A percentile compares a stretch with the other conserved stretches of the same genome.
Evolutionary conservation across 1,139 yeast species (phyloP).

Genomic region (Kurtzmaniella quercitrusa): DNA sequence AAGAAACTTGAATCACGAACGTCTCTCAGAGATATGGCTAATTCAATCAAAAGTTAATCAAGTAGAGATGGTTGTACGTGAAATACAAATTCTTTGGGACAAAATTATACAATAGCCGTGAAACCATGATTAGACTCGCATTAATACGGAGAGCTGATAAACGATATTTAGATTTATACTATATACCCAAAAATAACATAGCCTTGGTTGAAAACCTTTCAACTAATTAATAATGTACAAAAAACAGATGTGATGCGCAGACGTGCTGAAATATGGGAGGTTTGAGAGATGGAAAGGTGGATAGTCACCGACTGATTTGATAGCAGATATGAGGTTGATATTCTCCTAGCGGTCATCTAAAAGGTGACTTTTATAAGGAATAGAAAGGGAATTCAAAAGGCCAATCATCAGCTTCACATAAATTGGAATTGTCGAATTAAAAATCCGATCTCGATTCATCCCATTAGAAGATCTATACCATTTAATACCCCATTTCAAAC

Average conservation of each 20-base stretch:
- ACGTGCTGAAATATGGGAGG: background rate
- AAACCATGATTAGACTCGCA: background rate
- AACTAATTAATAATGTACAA: background rate
- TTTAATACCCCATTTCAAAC: slow-evolving; percentile 12
- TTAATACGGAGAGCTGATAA: too few species aligned
- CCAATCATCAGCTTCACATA: too few species aligned
- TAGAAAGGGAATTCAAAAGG: too few species aligned
- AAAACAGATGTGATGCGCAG: slow-evolving; percentile 1
- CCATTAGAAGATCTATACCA: too few species aligned
- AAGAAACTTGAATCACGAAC: background rate
- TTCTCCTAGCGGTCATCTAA: too few species aligned
- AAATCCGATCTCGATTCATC: too few species aligned
- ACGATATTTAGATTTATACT: background rate
- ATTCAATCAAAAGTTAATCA: background rate
- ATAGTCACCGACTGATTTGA: too few species aligned
- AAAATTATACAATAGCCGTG: slow-evolving; percentile 4
- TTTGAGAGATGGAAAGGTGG: background rate
- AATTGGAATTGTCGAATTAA: too few species aligned
- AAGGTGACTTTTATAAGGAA: too few species aligned
- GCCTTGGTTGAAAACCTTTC: background rate
- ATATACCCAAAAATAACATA: background rate
- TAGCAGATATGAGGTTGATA: background rate
- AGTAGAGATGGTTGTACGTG: background rate
- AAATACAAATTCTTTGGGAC: background rate
- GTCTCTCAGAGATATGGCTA: background rate